Percentiles rank a stretch among this genome's conserved stretches.
Conservation (phyloP, 1,284 basidiomycete species). For the Cryptococcus floricola region DNA sequence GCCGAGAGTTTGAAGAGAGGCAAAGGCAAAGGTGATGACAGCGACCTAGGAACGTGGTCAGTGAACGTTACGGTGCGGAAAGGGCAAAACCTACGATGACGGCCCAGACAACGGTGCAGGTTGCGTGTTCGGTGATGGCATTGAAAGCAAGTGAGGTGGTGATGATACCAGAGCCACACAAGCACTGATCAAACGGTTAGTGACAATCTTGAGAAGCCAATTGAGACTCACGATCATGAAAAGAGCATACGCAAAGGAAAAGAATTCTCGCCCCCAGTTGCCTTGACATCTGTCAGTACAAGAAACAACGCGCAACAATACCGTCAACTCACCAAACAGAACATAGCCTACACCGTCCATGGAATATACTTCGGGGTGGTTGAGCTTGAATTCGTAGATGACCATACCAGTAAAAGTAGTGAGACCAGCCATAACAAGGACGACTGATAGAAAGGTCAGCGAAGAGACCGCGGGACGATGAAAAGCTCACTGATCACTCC, state of each 20-base stretch:
- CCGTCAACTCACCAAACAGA: slow-evolving; percentile 25
- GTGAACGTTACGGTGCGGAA: neutral
- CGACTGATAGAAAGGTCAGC: slow-evolving; percentile 10
- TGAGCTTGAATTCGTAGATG: slow-evolving; percentile 29
- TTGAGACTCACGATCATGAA: slow-evolving; percentile 26
- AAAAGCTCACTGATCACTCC: slow-evolving; percentile 28
- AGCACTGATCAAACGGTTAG: neutral
- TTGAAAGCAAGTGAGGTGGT: slow-evolving; percentile 37
- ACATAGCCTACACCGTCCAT: slow-evolving; percentile 28
- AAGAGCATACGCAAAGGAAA: slow-evolving; percentile 21
- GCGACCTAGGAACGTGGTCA: slow-evolving; percentile 10
- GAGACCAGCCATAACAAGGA: slow-evolving; percentile 22
- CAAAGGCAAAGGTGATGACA: slow-evolving; percentile 24
- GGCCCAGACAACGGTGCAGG: slow-evolving; percentile 34
- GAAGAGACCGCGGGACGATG: neutral
- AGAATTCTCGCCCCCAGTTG: slow-evolving; percentile 24
- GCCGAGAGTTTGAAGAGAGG: slow-evolving; percentile 37
- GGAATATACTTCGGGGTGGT: slow-evolving; percentile 33
- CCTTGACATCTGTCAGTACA: slow-evolving; percentile 1
- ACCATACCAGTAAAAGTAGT: slow-evolving; percentile 23
- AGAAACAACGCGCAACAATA: neutral
- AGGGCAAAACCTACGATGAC: slow-evolving; percentile 14
- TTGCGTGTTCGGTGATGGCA: slow-evolving; percentile 31
- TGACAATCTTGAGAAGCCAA: neutral
- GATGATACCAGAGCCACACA: slow-evolving; percentile 25